Evolutionary conservation across 164 flowering plant genomes (phyloP).

Genomic region (Dillenia turbinata): DNA sequence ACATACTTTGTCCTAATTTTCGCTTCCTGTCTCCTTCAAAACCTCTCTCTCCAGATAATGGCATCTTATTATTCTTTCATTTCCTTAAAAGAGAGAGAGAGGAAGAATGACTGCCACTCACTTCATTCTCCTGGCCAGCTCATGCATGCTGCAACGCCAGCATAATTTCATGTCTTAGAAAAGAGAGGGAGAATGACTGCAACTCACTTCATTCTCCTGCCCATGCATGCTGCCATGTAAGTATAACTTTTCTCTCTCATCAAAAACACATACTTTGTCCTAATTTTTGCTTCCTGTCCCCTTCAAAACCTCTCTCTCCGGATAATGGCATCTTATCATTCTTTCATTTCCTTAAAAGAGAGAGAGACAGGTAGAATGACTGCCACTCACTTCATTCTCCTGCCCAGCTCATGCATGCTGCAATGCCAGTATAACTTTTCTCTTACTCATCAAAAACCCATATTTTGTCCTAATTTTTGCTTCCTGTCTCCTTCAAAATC

Average conservation of each 20-base stretch:
- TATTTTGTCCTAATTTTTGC: neutral
- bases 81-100: no score
- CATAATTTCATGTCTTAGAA: neutral
- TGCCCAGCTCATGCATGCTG: neutral
- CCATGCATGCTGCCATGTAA: neutral
- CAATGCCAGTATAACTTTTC: neutral
- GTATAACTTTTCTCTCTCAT: neutral
- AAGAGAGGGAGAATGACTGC: no score
- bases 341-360: no score
- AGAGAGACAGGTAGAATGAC: conserved; percentile 18
- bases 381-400: conserved; percentile 29
- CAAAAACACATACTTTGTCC: conserved; percentile 3
- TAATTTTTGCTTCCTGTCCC: neutral
- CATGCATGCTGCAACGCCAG: neutral
- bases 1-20: conserved; percentile 3
- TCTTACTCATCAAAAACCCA: conserved; percentile 1
- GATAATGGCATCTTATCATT: neutral
- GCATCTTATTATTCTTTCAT: neutral
- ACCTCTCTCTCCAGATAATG: neutral
- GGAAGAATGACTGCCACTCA: conserved; percentile 26
- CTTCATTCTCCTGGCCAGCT: conserved; percentile 20
- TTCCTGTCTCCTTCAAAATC: neutral
- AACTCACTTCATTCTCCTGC: no score
- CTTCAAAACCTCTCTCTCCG: neutral
- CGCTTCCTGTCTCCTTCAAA: neutral